Evolutionary conservation across 2,329 filamentous ascomycete genomes (phyloP).

Genomic region (Dactylellina drechsleri): DNA sequence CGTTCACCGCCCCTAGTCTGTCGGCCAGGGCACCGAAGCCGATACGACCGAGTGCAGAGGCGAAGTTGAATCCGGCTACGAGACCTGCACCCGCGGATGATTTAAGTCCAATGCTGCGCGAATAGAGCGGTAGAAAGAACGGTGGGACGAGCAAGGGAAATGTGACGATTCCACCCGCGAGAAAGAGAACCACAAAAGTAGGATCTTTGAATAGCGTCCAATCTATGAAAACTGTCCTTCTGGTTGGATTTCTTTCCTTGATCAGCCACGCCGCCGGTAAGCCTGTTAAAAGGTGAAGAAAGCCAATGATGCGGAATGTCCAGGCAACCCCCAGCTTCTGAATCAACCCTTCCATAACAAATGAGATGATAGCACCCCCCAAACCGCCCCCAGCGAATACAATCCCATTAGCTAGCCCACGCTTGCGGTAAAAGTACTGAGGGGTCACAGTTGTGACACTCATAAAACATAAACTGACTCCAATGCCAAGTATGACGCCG

Average conservation of each 20-base stretch:
- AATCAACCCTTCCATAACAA: constrained; percentile 1
- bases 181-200: background rate
- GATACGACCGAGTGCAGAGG: background rate
- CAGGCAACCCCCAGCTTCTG: background rate
- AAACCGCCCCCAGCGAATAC: background rate
- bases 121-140: constrained; percentile 2
- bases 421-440: constrained; percentile 3
- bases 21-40: background rate
- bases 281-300: background rate
- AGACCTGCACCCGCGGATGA: background rate
- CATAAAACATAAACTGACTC: constrained; percentile 1
- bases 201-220: constrained; percentile 4
- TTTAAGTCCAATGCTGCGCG: background rate
- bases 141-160: background rate
- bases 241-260: background rate
- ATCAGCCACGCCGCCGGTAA: background rate
- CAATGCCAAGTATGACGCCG: background rate
- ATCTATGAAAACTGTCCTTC: background rate
- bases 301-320: background rate
- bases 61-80: background rate
- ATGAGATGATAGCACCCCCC: background rate
- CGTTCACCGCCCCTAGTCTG: background rate
- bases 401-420: background rate
- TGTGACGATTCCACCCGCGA: constrained; percentile 1
- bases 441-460: background rate